Base-by-base conservation (phyloP, 2,329 filamentous ascomycete species). In the Verticillium dahliae region DNA sequence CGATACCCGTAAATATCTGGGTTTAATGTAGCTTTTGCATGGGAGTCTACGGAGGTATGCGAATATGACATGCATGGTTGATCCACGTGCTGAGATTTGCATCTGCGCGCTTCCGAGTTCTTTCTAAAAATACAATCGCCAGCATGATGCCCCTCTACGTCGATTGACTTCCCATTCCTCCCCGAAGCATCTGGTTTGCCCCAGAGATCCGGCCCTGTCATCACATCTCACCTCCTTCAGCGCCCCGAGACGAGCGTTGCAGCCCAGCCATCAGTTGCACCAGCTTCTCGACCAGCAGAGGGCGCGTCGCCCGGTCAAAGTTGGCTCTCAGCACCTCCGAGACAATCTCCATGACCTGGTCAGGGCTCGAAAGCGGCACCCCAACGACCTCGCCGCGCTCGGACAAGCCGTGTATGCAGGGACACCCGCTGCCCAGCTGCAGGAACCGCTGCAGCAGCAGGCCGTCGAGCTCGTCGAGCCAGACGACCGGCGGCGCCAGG, bases 211-310 rank as follows among this genome's bases (percentile, higher is more conserved):
- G 27, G 27, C 27, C 27, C 11, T 39, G 38, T 6, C 27, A 10
- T 31, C 22, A 57, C n/a, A 34, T 7, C 0, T 14, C 34, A 13
- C 34, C 27, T 31, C 27, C 27, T 31, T 31, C 18, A 5, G 56
- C 18, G 22, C 35, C 41, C 7, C 58, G 41, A 11, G 60, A 50
- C 6, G 64, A 60, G 18, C 57, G 60, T 13, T 63, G 57, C 7
- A 66, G 56, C 15, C 59, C 64, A 14, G 15, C 18, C 60, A 65
- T 62, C 1, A 66, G 58, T 37, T 62, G 58, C 11, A 64, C 58
- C 60, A 66, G 31, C 45, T 66, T 62, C 3, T 64, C 56, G 10
- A 62, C 58, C 15, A 66, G 34, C 6, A 60, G 35, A 2, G 64
- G 62, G 45, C 37, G 41, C 15, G 59, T 33, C 14, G 35, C 15